phyloP scores from a whole-genome alignment of 768 basidiomycete genomes.

The Mycena epipterygia region DNA sequence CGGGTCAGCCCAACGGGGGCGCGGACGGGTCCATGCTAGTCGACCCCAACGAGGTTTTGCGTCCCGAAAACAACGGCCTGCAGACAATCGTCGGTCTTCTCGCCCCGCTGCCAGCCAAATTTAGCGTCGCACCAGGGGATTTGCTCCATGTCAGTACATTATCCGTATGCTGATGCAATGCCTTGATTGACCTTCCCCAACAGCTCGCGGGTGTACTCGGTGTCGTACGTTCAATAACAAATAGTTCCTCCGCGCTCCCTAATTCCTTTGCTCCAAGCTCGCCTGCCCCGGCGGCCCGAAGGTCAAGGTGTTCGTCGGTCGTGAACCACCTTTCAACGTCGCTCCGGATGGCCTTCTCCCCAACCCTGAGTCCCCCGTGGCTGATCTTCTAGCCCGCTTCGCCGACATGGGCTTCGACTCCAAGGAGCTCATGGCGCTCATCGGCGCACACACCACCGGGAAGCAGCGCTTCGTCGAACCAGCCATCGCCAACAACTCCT shows the following conservation, averaged over 20 bases:
- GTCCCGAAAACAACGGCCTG: too few relatives aligned
- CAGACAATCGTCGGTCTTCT: constrained; percentile 28
- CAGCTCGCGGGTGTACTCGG: too few relatives aligned
- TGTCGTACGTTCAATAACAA: constrained; percentile 19
- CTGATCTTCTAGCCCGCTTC: constrained; percentile 26
- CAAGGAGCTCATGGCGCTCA: too few relatives aligned
- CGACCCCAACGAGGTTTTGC: constrained; percentile 22
- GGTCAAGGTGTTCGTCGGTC: constrained; percentile 31
- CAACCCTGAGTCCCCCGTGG: constrained; percentile 14
- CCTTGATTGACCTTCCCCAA: not conserved
- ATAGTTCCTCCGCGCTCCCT: not conserved
- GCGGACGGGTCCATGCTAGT: too few relatives aligned
- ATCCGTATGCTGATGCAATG: not conserved
- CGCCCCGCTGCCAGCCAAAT: constrained; percentile 15
- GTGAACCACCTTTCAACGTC: constrained; percentile 8
- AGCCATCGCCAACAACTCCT: not conserved
- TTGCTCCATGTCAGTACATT: constrained; percentile 23
- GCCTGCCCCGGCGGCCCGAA: constrained; percentile 34
- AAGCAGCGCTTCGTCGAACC: constrained; percentile 31
- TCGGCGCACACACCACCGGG: too few relatives aligned
- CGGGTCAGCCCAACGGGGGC: too few relatives aligned
- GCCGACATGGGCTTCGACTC: constrained; percentile 33
- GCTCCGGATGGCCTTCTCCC: constrained; percentile 28
- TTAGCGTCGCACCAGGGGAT: constrained; percentile 31
- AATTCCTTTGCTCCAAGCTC: not conserved